These are phyloP conservation scores for Jacaranda copaia DNA, from an alignment of 257 asterid genomes.

Conservation along the genomic window DNA sequence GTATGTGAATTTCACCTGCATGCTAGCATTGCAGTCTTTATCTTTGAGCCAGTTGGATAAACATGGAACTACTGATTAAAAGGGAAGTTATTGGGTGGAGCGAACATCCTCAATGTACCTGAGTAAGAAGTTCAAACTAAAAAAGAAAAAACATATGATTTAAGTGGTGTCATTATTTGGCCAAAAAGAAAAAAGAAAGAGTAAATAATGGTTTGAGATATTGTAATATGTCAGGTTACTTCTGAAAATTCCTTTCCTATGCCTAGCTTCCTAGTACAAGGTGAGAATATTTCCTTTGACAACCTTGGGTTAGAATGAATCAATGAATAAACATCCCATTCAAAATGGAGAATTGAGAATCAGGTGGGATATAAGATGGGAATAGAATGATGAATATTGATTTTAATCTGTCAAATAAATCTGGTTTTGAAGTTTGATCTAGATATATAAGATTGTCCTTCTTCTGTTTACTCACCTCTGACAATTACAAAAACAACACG, in stretches of 20 bases:
- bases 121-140: background rate
- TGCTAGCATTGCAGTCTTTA: background rate
- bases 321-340: slow-evolving; percentile 1
- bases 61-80: background rate
- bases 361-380: background rate
- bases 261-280: slow-evolving; percentile 13
- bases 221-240: slow-evolving; percentile 15
- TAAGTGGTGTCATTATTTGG: background rate
- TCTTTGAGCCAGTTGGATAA: background rate
- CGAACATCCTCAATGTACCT: slow-evolving; percentile 10
- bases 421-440: background rate
- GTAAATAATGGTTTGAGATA: slow-evolving; percentile 23
- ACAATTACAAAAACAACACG: background rate
- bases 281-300: background rate
- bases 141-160: slow-evolving; percentile 2
- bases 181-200: background rate
- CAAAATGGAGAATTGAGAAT: slow-evolving; percentile 14
- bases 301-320: background rate
- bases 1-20: background rate
- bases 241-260: background rate
- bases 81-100: background rate
- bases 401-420: background rate
- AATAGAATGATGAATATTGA: slow-evolving; percentile 16
- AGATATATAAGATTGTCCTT: background rate
- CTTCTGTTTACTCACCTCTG: slow-evolving; percentile 17